Evolutionary conservation across 2,329 filamentous ascomycete genomes (phyloP), one percentile per base, ranked within the genome.

Genomic region (Claviceps purpurea): DNA sequence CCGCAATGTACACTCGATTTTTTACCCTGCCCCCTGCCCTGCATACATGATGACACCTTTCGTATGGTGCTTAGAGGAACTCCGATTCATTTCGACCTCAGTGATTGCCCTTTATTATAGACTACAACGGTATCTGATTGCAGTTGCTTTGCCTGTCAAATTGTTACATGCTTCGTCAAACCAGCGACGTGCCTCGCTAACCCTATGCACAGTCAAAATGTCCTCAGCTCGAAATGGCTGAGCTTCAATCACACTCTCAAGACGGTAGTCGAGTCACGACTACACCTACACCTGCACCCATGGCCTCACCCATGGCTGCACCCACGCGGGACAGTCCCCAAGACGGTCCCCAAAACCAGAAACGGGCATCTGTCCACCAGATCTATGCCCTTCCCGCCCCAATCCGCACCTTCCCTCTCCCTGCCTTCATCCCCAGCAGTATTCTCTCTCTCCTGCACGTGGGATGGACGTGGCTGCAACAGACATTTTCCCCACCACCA

Each of bases 101-200:
- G 70, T 84, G 81, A 75, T 71, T 70, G 78, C 72, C 76, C 73
- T 73, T 76, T 3, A 18, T 69, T 80, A 83, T 85, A 86, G 87
- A 93, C 87, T 93, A 93, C 87, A 91, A 93, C 87, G 87, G 87
- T 93, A 93, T 93, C 87, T 93, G 87, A 93, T 78, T 78, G 74
- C 64, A 66, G 65, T 57, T 54, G 14, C 16, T 60, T 52, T 57
- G 20, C 42, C 26, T 5, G 4, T 18, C 24, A 18, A 18, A 4
- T 46, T 34, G 26, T 13, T 46, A 18, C 24, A 34, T 10, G 20
- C 18, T 18, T 26, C 22, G 4, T 8, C 20, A 11, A 26, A 47
- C 2, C 20, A 16, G 14, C n/a, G 7, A 43, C 38, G 22, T 20
- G n/a, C 13, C 39, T 50, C 47, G 49, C 45, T 55, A 40, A 55